phyloP scores from a whole-genome alignment of 441 rosid species.

The Corymbia citriodora region DNA sequence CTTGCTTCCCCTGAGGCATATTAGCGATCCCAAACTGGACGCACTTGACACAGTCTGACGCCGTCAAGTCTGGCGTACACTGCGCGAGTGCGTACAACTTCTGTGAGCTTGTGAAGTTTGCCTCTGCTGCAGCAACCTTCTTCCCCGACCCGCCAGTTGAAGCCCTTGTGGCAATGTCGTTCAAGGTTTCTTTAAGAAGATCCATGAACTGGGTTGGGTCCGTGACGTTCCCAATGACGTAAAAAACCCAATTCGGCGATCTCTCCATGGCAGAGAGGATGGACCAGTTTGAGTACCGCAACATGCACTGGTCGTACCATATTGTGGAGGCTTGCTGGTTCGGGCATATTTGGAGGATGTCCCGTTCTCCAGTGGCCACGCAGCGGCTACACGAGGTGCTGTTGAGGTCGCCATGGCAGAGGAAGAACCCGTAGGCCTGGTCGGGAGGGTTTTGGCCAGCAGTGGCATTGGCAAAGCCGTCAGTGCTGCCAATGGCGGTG shows the following conservation, averaged over 20 bases:
- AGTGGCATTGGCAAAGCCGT: background rate
- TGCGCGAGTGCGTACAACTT: background rate
- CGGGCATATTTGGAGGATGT: background rate
- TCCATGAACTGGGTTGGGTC: background rate
- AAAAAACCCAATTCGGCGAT: background rate
- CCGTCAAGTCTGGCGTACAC: background rate
- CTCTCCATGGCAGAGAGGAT: background rate
- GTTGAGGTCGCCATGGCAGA: background rate
- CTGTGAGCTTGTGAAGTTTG: background rate
- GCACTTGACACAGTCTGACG: background rate
- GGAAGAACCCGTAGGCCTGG: background rate
- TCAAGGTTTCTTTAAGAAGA: background rate
- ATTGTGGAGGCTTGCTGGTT: background rate
- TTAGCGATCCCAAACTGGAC: background rate
- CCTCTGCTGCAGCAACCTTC: background rate
- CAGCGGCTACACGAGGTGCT: background rate
- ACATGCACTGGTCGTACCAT: background rate
- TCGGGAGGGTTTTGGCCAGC: background rate
- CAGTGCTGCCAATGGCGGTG: fast-evolving
- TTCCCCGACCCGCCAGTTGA: background rate
- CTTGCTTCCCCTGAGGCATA: background rate
- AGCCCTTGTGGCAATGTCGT: background rate
- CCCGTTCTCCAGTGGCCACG: background rate
- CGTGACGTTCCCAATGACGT: background rate
- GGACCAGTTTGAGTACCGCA: background rate